Conservation (phyloP, 2,329 filamentous ascomycete species). For the Cercospora sojina region DNA sequence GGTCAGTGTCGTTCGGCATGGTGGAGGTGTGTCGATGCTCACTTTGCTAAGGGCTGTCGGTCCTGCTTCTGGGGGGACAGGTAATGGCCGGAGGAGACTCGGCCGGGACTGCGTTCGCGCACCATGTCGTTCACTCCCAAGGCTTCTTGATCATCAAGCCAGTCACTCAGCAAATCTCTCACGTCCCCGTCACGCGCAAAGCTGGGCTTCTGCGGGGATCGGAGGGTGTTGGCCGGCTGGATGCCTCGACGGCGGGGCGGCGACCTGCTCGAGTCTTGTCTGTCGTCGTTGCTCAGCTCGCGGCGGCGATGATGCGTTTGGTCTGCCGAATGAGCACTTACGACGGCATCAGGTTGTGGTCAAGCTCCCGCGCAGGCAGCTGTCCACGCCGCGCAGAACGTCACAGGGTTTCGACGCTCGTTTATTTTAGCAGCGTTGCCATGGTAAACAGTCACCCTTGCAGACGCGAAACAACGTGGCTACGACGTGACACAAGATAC, state of each 20-base stretch:
- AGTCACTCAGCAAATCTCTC: slow-evolving; percentile 3
- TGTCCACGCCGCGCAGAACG: background rate
- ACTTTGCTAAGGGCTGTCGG: slow-evolving; percentile 32
- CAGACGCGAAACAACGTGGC: background rate
- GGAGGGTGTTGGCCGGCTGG: slow-evolving; percentile 28
- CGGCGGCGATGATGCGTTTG: background rate
- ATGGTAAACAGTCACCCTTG: background rate
- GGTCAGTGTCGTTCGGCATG: background rate
- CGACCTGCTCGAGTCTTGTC: background rate
- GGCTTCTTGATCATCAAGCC: slow-evolving; percentile 7
- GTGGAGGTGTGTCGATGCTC: background rate
- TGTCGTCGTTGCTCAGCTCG: background rate
- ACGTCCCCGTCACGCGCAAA: slow-evolving; percentile 11
- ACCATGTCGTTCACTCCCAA: slow-evolving; percentile 25
- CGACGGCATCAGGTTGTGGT: slow-evolving; percentile 1
- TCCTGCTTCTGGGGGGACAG: slow-evolving; percentile 26
- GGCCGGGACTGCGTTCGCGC: slow-evolving; percentile 26
- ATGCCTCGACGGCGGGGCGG: slow-evolving; percentile 16
- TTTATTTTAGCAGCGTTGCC: background rate
- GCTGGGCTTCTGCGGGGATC: slow-evolving; percentile 22
- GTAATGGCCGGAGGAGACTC: slow-evolving; percentile 26
- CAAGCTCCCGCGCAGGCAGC: background rate
- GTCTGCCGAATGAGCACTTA: background rate
- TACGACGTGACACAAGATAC: background rate
- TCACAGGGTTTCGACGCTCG: background rate